Evolutionary conservation across 176 grass and related monocot species (phyloP).

Genomic region (Juncus inflexus): DNA sequence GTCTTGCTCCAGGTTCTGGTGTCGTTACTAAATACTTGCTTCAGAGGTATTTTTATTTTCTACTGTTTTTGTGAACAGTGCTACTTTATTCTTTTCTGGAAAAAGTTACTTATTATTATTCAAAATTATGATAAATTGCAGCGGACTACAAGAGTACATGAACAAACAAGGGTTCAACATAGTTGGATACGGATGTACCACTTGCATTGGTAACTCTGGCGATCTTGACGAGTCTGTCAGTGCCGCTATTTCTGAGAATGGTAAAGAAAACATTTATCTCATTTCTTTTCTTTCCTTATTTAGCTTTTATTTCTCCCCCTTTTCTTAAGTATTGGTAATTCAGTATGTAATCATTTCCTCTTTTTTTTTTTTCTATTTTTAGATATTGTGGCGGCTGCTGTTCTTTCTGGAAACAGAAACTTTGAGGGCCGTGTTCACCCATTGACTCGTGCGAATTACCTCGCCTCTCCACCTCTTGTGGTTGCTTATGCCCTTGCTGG

Average conservation of each 20-base stretch:
- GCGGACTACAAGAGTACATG: conserved; percentile 80
- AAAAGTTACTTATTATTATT: conserved; percentile 1
- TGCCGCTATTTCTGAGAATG: conserved; percentile 74
- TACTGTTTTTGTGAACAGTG: too few species aligned
- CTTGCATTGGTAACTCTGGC: conserved; percentile 93
- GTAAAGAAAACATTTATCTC: conserved; percentile 28
- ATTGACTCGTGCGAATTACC: conserved; percentile 80
- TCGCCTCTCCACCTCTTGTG: conserved; percentile 83
- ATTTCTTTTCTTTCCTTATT: not conserved
- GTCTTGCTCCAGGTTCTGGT: conserved; percentile 91
- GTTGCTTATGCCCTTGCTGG: conserved; percentile 95
- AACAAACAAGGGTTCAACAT: conserved; percentile 83
- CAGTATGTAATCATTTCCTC: not conserved
- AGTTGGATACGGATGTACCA: conserved; percentile 92
- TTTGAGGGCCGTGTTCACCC: conserved; percentile 91
- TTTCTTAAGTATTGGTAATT: not conserved
- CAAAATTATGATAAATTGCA: conserved; percentile 14
- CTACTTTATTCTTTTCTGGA: not conserved
- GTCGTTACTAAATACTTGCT: conserved; percentile 94
- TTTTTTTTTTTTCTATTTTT: not conserved
- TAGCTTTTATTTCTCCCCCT: not conserved
- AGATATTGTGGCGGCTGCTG: conserved; percentile 95
- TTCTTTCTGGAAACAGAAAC: conserved; percentile 85
- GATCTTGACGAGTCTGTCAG: conserved; percentile 81
- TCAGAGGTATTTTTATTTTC: conserved; percentile 46